Base-by-base conservation (phyloP, 768 basidiomycete species). In the Phlebiopsis gigantea region DNA sequence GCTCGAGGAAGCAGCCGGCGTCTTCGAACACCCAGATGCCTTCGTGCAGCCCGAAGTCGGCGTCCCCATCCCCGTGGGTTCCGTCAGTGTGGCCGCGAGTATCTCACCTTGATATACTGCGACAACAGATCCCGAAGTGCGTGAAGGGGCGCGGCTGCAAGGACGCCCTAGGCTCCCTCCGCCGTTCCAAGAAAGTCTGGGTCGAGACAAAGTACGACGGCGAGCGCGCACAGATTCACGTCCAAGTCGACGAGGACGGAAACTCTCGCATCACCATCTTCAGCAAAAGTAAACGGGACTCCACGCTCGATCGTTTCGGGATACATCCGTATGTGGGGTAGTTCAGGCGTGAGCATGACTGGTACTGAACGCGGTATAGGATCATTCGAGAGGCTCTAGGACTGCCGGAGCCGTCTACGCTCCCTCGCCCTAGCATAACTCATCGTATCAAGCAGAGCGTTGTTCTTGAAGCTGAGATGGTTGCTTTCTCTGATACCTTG, bases 191-290 rank as follows among this genome's bases (percentile, higher is more conserved):
- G 10, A 69, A 67, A 25, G 75, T 93, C 8, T 95, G 88, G 82
- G 90, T 87, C 1, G 94, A 98, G 72, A 93, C 85, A 0, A 98
- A 98, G 69, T 95, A 95, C 68, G 94, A 96, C 57, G 94, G 94
- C 9, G 93, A 96, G 70, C 79, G 94, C n/a, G 87, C 93, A 54
- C 94, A 98, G 63, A 92, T 95, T 25, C 94, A 98, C 65, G 80
- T 93, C 22, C 76, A 85, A 64, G 65, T 85, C 1, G 58, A 64
- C 17, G 66, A 62, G 3, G 67, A 74, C 14, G 68, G 63, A 0
- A 61, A 68, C 5, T 69, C 77, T 4, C 73, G 72, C 30, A 87
- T 95, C 58, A 84, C 72, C 0, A 93, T 96, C 41, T 93, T 87
- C 67, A 93, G 90, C 73, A 96, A 98, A 71, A 93, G 88, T 63